Percentiles rank a stretch among this genome's conserved stretches.
phyloP scores from a whole-genome alignment of 1,284 basidiomycete genomes.

The Moniliophthora roreri region DNA sequence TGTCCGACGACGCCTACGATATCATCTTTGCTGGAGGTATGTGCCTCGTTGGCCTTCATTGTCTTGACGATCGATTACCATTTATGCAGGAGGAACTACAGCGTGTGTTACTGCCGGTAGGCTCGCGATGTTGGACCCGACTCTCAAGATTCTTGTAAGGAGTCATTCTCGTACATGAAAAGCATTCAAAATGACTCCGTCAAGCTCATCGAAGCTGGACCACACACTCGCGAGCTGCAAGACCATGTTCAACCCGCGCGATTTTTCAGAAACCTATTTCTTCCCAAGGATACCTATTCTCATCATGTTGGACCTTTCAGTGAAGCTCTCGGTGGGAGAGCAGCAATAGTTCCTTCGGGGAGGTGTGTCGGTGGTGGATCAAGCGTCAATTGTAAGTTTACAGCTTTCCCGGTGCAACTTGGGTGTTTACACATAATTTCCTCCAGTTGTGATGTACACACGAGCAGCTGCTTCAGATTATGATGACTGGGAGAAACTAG shows the following conservation, averaged over 20 bases:
- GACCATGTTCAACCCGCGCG: constrained; percentile 51
- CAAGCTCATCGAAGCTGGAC: constrained; percentile 44
- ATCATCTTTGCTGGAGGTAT: constrained; percentile 14
- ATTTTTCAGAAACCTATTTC: constrained; percentile 38
- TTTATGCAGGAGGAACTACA: constrained; percentile 33
- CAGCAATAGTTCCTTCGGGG: constrained; percentile 39
- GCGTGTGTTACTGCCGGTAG: constrained; percentile 43
- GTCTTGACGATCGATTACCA: background rate
- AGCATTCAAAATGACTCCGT: background rate
- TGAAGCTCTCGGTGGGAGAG: constrained; percentile 43
- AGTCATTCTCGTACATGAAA: background rate
- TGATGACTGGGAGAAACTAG: constrained; percentile 41
- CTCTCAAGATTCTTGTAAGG: constrained; percentile 34
- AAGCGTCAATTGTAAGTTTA: constrained; percentile 49
- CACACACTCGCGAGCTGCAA: constrained; percentile 39
- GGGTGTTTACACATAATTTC: background rate
- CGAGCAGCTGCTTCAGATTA: constrained; percentile 46
- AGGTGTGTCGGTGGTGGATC: constrained; percentile 61
- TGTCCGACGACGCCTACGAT: too few relatives aligned
- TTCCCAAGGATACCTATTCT: constrained; percentile 35
- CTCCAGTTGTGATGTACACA: constrained; percentile 50
- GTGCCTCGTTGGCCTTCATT: too few relatives aligned
- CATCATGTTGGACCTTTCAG: constrained; percentile 41
- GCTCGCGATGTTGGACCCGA: constrained; percentile 39
- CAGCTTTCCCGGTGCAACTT: background rate